phyloP scores from a whole-genome alignment of 169 alveolate genomes.

The Perkinsus olseni region DNA sequence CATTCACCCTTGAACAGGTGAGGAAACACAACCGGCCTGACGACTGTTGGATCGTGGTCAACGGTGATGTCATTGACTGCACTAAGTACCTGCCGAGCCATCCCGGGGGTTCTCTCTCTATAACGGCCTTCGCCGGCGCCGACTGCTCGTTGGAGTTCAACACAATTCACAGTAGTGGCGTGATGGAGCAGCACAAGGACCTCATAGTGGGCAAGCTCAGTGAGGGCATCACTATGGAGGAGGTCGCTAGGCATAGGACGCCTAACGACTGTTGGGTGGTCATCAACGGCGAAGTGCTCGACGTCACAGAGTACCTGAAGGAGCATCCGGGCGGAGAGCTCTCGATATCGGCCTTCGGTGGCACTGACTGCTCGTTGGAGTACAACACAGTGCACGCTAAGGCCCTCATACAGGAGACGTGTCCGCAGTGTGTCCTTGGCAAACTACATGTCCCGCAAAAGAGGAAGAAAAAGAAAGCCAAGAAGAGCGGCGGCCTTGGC shows the following conservation, averaged over 20 bases:
- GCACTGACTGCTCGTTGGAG: neutral
- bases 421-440: neutral
- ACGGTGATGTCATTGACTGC: conserved; percentile 51
- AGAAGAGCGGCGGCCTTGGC: neutral
- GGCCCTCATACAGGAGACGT: neutral
- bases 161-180: neutral
- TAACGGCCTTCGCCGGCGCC: neutral
- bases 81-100: conserved; percentile 44
- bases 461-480: neutral
- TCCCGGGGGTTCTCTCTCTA: conserved; percentile 50
- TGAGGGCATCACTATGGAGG: neutral
- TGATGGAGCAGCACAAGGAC: neutral
- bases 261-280: conserved; percentile 43
- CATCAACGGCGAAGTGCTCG: conserved; percentile 41
- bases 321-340: conserved; percentile 57
- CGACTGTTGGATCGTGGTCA: conserved; percentile 52
- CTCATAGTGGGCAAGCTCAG: neutral
- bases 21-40: conserved; percentile 38
- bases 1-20: conserved; percentile 6
- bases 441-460: neutral
- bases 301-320: conserved; percentile 42
- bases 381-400: neutral
- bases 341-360: conserved; percentile 7
- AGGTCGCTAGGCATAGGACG: neutral
- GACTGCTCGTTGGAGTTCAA: neutral